Evolutionary conservation across 164 flowering plant genomes (phyloP), one percentile per base, ranked within the genome.

Genomic region (Aristolochia contorta): DNA sequence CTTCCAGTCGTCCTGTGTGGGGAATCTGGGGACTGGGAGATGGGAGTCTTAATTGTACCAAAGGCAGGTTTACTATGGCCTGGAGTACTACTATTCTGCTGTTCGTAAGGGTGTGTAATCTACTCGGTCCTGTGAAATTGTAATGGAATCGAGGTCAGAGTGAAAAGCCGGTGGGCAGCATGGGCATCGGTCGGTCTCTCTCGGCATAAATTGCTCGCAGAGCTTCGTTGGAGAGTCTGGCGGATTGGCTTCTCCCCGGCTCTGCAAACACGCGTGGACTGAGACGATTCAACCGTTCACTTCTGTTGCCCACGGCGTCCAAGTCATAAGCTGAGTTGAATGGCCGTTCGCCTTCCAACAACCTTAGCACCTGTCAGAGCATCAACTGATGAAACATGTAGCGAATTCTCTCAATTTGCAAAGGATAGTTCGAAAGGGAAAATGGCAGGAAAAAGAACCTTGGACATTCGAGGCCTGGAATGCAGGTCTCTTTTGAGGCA

Each of bases 301-400:
- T 56, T 22, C 37, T 52, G 21, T 20, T 33, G 33, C 90, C 89
- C 15, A 74, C 68, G 33, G 88, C 59, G 47, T 79, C 78, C 68
- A 74, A 23, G 64, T 84, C 87, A 60, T 76, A 64, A 37, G 57
- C 64, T 20, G 80, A 57, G 21, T 55, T 59, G 15, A 65, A 57
- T 5, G 67, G 16, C n/a, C 65, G 47, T 64, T 80, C 76, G 71
- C 89, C 88, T 81, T 91, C 96, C 37, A 91, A 76, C 70, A 84
- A 75, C 70, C 83, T 74, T 2, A 91, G 84, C 8, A 87, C 80
- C 97, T 91, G 67, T 21, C 32, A 24, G 27, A 32, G 22, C 12
- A n/a, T 45, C 23, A 61, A 14, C 60, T n/a, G 18, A 16, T n/a
- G 53, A 21, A 58, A 18, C 15, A 67, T 23, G 25, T 0, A 27